Base-by-base conservation (phyloP, 2,329 filamentous ascomycete genomes). In the Pseudocercospora fuligena region DNA sequence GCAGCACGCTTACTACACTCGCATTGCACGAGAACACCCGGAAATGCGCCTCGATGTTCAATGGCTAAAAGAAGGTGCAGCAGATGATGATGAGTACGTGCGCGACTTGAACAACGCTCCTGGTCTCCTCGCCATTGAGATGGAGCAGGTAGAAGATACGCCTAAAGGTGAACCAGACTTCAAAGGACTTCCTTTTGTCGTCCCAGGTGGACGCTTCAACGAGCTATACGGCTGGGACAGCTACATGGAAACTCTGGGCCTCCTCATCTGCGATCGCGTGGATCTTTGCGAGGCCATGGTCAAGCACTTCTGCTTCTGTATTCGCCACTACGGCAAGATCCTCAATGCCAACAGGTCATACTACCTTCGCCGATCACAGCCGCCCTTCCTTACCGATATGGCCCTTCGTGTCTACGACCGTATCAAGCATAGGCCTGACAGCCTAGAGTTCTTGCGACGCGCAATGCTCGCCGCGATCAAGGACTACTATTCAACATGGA, bases 221-320 rank as follows among this genome's bases (percentile, higher is more conserved):
- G 95, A 99, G 79, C 82, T 99, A 23, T 99, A 99, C 78, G 94
- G 94, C 56, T 99, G 95, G 95, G 95, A 99, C 80, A 97, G 93
- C 78, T 99, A 98, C 83, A 98, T 99, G 93, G 92, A 94, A 78
- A 95, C 94, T 5, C 84, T 98, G 2, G 95, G 95, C 19, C 85
- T 99, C 66, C 83, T 98, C 66, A 88, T 93, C 73, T 93, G 94
- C 76, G 92, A 95, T 77, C 89, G 92, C 66, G 89, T 93, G 23
- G 89, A 97, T 74, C 83, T 98, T 63, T 93, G 93, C 72, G 97
- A 97, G 82, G 87, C 90, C 59, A 98, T 99, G 93, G 94, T 98
- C 60, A 85, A 88, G 74, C 97, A 99, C 82, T 98, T 98, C 79
- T 96, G 93, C 79, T 99, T 99, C 83, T 97, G 93, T 81, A 98